Evolutionary conservation across 1,284 basidiomycete species (phyloP).

Genomic region (Phaffia rhodozyma): DNA sequence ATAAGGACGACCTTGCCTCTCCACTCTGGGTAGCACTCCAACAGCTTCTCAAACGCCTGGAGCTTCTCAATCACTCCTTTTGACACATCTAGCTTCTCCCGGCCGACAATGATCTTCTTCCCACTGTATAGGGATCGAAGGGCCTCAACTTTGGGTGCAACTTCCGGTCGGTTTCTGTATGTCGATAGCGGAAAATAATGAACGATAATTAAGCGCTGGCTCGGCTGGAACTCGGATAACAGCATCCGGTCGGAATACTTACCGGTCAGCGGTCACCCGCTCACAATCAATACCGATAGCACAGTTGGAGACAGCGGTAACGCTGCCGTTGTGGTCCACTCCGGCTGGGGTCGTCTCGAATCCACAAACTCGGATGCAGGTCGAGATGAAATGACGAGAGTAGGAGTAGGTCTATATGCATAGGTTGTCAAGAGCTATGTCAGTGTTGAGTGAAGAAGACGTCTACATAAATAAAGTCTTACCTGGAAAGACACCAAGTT

Average conservation of each 20-base stretch:
- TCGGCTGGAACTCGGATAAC: neutral
- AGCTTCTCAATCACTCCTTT: conserved; percentile 98
- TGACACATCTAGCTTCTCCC: conserved; percentile 98
- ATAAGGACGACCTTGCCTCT: conserved; percentile 64
- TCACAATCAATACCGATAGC: conserved; percentile 96
- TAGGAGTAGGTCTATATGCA: conserved; percentile 74
- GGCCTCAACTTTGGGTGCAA: conserved; percentile 77
- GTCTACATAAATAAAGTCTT: conserved; percentile 16
- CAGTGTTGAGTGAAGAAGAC: neutral
- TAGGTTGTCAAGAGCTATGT: conserved; percentile 4
- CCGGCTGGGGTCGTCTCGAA: conserved; percentile 76
- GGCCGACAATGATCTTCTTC: conserved; percentile 96
- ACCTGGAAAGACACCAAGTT: conserved; percentile 90
- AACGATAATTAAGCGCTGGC: neutral
- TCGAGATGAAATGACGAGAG: conserved; percentile 85
- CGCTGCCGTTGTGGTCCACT: conserved; percentile 81
- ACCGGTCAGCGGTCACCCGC: conserved; percentile 71
- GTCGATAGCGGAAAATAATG: neutral
- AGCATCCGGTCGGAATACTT: conserved; percentile 27
- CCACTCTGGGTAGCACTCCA: conserved; percentile 93
- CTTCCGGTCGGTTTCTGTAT: conserved; percentile 56
- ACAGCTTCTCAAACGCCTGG: conserved; percentile 87
- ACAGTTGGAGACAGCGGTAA: conserved; percentile 76
- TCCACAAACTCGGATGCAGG: conserved; percentile 90
- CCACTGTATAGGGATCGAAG: conserved; percentile 77